Conservation (phyloP, 169 alveolate genomes). For the Plasmodium gonderi region DNA sequence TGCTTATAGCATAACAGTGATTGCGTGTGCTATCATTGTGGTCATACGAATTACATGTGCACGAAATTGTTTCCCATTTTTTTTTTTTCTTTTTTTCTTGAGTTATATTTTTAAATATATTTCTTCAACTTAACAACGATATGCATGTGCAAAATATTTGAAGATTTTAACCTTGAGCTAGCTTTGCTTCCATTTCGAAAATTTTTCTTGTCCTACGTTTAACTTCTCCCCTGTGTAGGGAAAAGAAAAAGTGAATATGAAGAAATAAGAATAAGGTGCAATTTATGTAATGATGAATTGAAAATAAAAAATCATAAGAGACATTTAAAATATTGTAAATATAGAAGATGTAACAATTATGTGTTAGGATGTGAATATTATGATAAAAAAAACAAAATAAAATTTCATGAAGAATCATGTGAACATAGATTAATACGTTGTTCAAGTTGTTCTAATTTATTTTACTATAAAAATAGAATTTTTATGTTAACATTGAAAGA, state of each 20-base stretch:
- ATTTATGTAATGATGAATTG: conserved; percentile 35
- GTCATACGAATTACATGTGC: no score
- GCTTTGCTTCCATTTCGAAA: no score
- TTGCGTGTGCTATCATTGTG: no score
- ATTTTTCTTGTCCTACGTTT: not conserved
- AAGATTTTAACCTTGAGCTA: no score
- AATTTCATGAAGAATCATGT: conserved; percentile 52
- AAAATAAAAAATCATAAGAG: conserved; percentile 49
- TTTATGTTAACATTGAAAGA: conserved; percentile 51
- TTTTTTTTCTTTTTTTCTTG: no score
- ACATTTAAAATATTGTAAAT: conserved; percentile 40
- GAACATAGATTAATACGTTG: conserved; percentile 73
- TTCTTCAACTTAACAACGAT: no score
- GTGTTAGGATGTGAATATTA: conserved; percentile 72
- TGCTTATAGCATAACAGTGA: no score
- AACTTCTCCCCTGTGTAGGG: conserved; percentile 4
- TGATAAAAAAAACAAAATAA: conserved; percentile 57
- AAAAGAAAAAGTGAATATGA: conserved; percentile 59
- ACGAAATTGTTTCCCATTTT: no score
- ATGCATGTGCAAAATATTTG: no score
- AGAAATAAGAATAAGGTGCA: conserved; percentile 53
- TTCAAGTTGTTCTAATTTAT: conserved; percentile 68
- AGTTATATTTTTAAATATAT: no score
- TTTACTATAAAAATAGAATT: conserved; percentile 67
- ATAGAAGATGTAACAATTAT: conserved; percentile 68